These are phyloP conservation scores for Lactarius sp. DNA, from an alignment of 768 basidiomycete genomes.

Conservation along the genomic window DNA sequence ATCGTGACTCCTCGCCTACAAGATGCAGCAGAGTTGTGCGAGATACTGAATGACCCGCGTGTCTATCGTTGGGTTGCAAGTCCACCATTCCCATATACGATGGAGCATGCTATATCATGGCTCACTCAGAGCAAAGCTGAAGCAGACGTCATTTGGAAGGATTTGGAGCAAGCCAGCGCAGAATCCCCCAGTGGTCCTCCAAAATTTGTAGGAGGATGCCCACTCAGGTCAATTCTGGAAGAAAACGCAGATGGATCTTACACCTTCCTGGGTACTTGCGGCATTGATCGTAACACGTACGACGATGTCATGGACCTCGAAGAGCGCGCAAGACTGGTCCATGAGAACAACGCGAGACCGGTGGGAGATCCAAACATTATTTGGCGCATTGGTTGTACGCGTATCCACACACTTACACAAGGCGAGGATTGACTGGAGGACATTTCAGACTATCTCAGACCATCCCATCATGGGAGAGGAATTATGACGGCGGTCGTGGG, in stretches of 20 bases:
- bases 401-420: neutral
- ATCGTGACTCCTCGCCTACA: conserved; percentile 51
- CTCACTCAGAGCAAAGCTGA: conserved; percentile 26
- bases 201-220: conserved; percentile 3
- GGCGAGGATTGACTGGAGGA: neutral
- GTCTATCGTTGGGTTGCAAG: conserved; percentile 44
- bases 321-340: conserved; percentile 33
- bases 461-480: conserved; percentile 58
- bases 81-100: conserved; percentile 52
- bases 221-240: conserved; percentile 17
- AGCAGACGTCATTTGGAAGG: conserved; percentile 27
- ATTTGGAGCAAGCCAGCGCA: conserved; percentile 30
- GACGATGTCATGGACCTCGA: conserved; percentile 37
- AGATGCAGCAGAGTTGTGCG: conserved; percentile 38
- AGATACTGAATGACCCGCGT: conserved; percentile 45
- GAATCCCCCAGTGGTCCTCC: conserved; percentile 31
- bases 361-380: conserved; percentile 51
- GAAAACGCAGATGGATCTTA: conserved; percentile 43
- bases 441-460: conserved; percentile 52
- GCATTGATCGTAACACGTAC: conserved; percentile 33
- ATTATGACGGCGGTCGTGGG: conserved; percentile 68
- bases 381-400: conserved; percentile 59
- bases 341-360: conserved; percentile 39
- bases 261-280: conserved; percentile 46
- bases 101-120: conserved; percentile 40